These are phyloP conservation scores for Ophioceras dolichostomum DNA, from an alignment of 2,329 filamentous ascomycete genomes.

Conservation along the genomic window DNA sequence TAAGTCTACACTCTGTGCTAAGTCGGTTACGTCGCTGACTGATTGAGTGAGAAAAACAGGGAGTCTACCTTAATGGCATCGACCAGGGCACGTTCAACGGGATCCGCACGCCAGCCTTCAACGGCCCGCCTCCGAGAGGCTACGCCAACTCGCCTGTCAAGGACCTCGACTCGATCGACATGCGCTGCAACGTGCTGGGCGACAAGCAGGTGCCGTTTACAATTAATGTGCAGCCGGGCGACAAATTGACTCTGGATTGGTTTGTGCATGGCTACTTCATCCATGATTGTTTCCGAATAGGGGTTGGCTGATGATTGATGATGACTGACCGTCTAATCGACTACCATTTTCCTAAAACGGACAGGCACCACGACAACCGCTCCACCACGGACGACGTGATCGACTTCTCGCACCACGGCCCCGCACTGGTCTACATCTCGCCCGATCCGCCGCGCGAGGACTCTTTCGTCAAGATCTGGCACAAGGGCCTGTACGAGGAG, in stretches of 20 bases:
- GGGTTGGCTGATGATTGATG: no score
- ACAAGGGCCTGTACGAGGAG: slow-evolving; percentile 20
- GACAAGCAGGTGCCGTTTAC: slow-evolving; percentile 20
- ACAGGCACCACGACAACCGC: slow-evolving; percentile 21
- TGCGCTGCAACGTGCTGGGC: slow-evolving; percentile 25
- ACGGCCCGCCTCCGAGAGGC: slow-evolving; percentile 19
- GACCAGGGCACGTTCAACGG: slow-evolving; percentile 11
- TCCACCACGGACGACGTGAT: slow-evolving; percentile 19
- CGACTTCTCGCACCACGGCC: slow-evolving; percentile 15
- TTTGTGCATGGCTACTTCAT: no score
- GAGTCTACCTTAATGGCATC: slow-evolving; percentile 12
- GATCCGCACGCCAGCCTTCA: slow-evolving; percentile 14
- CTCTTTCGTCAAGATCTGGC: slow-evolving; percentile 25
- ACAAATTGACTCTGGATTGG: slow-evolving; percentile 24
- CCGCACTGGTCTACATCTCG: slow-evolving; percentile 24
- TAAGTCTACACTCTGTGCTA: no score
- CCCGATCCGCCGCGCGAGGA: slow-evolving; percentile 21
- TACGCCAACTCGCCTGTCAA: slow-evolving; percentile 26
- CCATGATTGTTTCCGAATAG: no score
- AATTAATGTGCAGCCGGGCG: slow-evolving; percentile 18
- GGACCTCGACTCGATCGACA: slow-evolving; percentile 21
- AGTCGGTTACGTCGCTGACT: no score
- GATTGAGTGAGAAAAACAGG: slow-evolving; percentile 3
- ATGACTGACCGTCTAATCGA: no score
- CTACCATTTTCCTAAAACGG: no score